Evolutionary conservation across 345 rosid genomes (phyloP), one percentile per base, ranked within the genome.

Genomic region (Orychophragmus violaceus): DNA sequence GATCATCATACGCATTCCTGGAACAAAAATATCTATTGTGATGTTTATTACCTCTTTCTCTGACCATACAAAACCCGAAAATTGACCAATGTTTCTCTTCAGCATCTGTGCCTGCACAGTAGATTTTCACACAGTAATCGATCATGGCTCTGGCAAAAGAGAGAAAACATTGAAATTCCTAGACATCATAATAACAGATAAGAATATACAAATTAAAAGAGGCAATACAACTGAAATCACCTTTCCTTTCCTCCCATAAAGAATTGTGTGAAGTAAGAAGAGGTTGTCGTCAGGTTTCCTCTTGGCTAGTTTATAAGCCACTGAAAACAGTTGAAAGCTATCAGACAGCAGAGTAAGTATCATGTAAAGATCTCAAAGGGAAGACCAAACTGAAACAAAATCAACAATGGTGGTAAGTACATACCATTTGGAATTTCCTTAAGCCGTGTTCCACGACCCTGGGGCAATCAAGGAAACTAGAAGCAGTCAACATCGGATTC

Each of bases 201-300:
- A 3, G 1, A 27, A 25, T 16, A 11, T 18, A 49, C 42, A 39
- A 17, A 27, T 29, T 5, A 50, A 66, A 37, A 3, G 36, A 44
- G 8, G 3, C 71, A n/a, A n/a, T n/a, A n/a, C n/a, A n/a, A n/a
- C n/a, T n/a, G n/a, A n/a, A n/a, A n/a, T n/a, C n/a, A 94, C 99
- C 97, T 94, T 94, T 64, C 79, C 99, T 80, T 88, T 94, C 88
- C 88, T 94, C 65, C 97, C 99, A 52, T 81, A 94, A 57, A 94
- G 93, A 68, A 94, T 74, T 13, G 78, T 60, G 50, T 94, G 99
- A 73, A 94, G 90, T 68, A 84, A 62, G 64, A 87, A 91, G 69
- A 94, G 88, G 57, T 82, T 88, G 51, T 88, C 97, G 41, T 94
- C 97, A 71, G 93, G 68, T 64, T 88, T 94, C 79, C 95, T 88